A percentile compares a stretch with the other conserved stretches of the same genome.
These are phyloP conservation scores for Heritiera fomes DNA, from an alignment of 345 rosid species.

Conservation along the genomic window DNA sequence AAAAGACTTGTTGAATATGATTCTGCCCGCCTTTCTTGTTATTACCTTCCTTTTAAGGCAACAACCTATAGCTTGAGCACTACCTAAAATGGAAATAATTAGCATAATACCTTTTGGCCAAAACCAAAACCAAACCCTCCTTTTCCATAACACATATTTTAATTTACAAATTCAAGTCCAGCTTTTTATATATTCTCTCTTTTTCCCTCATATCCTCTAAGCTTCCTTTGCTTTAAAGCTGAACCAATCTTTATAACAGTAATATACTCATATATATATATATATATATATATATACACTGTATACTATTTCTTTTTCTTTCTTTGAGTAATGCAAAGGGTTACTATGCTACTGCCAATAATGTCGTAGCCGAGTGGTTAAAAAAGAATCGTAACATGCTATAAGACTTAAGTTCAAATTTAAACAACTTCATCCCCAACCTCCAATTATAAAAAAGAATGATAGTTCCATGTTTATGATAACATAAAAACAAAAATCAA, in stretches of 20 bases:
- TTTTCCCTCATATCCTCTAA: neutral
- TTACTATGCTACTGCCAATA: too few species aligned
- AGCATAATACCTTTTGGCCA: constrained; percentile 29
- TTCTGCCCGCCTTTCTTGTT: constrained; percentile 31
- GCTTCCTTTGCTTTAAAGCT: neutral
- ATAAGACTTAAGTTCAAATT: too few species aligned
- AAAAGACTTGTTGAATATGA: constrained; percentile 31
- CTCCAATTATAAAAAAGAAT: too few species aligned
- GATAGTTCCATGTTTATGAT: neutral
- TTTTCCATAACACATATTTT: neutral
- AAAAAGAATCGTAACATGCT: too few species aligned
- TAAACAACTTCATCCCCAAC: too few species aligned
- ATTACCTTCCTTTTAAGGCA: constrained; percentile 47
- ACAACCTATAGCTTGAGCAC: constrained; percentile 8
- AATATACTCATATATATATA: too few species aligned
- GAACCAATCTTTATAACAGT: neutral
- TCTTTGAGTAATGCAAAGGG: too few species aligned
- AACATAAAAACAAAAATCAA: neutral
- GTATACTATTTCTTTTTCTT: too few species aligned
- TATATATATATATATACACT: too few species aligned
- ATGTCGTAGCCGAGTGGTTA: too few species aligned
- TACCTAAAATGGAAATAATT: constrained; percentile 50
- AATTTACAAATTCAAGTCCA: neutral
- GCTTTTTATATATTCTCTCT: neutral
- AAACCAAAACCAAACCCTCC: neutral